phyloP scores from a whole-genome alignment of 1,284 basidiomycete species.

The Cryptococcus amylolentus region DNA sequence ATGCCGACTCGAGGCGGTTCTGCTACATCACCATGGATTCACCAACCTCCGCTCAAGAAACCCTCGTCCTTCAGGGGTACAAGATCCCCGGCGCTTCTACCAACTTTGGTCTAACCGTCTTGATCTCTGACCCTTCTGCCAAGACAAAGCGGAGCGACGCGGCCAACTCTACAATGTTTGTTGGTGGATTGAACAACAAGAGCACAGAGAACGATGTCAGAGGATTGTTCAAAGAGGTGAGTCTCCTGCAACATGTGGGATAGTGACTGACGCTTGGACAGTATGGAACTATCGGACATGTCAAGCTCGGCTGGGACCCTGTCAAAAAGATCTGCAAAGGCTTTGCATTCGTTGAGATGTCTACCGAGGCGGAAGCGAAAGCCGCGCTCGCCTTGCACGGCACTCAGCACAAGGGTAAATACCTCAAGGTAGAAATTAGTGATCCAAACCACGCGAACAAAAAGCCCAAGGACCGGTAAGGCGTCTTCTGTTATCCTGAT shows the following conservation, averaged over 20 bases:
- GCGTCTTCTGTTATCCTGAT: neutral
- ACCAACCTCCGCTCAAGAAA: constrained; percentile 68
- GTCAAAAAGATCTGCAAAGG: constrained; percentile 68
- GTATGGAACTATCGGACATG: constrained; percentile 76
- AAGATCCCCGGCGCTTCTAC: constrained; percentile 55
- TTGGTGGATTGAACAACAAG: constrained; percentile 64
- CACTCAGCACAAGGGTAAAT: constrained; percentile 57
- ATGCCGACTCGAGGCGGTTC: constrained; percentile 83
- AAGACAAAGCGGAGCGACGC: constrained; percentile 85
- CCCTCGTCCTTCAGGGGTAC: constrained; percentile 70
- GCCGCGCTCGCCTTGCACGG: constrained; percentile 76
- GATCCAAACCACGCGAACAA: constrained; percentile 38
- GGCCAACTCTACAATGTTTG: constrained; percentile 82
- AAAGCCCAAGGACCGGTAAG: constrained; percentile 22
- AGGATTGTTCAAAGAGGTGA: constrained; percentile 76
- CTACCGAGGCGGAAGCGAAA: constrained; percentile 68
- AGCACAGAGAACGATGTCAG: constrained; percentile 67
- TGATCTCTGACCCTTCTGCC: constrained; percentile 83
- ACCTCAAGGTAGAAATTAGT: constrained; percentile 37
- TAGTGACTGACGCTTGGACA: constrained; percentile 39
- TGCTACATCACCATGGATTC: constrained; percentile 90
- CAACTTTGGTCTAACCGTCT: constrained; percentile 66
- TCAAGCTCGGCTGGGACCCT: constrained; percentile 71
- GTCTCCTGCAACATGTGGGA: constrained; percentile 36
- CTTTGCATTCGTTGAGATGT: constrained; percentile 91